Percentiles rank a stretch among this genome's conserved stretches.
These are phyloP conservation scores for Solanum ossicruentum DNA, from an alignment of 257 asterid genomes.

Conservation along the genomic window DNA sequence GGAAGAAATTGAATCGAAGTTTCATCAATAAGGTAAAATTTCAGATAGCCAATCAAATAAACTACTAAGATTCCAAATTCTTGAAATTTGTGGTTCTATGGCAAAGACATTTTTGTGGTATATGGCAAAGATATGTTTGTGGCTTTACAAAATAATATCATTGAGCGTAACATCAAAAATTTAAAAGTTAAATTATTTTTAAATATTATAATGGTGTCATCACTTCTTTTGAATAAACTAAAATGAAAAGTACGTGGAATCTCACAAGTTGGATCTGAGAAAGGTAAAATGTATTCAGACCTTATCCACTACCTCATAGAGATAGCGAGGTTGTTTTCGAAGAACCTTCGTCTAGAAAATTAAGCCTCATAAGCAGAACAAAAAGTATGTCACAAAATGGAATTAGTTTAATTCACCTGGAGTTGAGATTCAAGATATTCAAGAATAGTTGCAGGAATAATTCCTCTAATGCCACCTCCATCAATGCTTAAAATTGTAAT, in stretches of 20 bases:
- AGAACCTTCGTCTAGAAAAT: too few relatives aligned
- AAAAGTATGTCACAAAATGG: too few relatives aligned
- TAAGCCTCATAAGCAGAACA: too few relatives aligned
- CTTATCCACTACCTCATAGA: too few relatives aligned
- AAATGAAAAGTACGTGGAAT: neutral
- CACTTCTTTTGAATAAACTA: neutral
- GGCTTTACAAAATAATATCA: neutral
- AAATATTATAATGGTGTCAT: neutral
- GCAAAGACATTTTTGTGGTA: neutral
- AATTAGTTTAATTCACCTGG: neutral
- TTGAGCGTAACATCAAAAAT: too few relatives aligned
- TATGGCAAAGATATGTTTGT: neutral
- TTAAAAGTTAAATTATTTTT: too few relatives aligned
- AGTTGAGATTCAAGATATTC: neutral
- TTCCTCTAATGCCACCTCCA: neutral
- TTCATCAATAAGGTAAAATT: neutral
- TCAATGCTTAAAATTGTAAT: neutral
- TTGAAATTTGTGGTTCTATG: neutral
- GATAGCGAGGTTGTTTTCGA: too few relatives aligned
- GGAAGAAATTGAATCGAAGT: too few relatives aligned
- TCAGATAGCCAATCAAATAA: neutral
- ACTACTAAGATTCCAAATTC: neutral
- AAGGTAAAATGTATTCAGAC: too few relatives aligned
- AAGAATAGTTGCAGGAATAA: neutral
- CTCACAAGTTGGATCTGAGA: too few relatives aligned